A percentile compares a stretch with the other conserved stretches of the same genome.
phyloP scores from a whole-genome alignment of 768 basidiomycete genomes.

The Royoungia palumana region DNA sequence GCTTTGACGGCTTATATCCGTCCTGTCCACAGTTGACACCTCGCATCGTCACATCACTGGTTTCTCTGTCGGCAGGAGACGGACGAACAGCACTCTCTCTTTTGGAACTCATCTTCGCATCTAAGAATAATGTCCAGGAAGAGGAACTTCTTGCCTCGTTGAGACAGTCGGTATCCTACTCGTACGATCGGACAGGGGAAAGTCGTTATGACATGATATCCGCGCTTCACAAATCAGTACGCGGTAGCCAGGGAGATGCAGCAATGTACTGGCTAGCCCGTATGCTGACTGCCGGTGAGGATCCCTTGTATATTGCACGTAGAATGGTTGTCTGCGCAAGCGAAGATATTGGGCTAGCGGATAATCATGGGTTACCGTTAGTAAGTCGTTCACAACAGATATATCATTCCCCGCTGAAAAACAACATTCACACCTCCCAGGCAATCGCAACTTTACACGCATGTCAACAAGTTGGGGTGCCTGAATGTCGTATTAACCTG shows the following conservation, averaged over 20 bases:
- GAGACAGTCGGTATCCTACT: slow-evolving; percentile 57
- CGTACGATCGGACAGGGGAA: slow-evolving; percentile 77
- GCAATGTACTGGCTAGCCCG: slow-evolving; percentile 88
- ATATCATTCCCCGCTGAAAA: not conserved
- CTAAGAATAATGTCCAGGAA: slow-evolving; percentile 41
- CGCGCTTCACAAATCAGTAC: slow-evolving; percentile 78
- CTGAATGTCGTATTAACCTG: slow-evolving; percentile 75
- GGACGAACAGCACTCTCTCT: slow-evolving; percentile 76
- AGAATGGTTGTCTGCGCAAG: slow-evolving; percentile 78
- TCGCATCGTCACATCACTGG: slow-evolving; percentile 46
- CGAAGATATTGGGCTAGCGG: slow-evolving; percentile 83
- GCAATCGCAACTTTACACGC: slow-evolving; percentile 62
- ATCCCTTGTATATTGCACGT: slow-evolving; percentile 72
- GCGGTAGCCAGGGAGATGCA: slow-evolving; percentile 72
- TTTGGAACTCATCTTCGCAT: slow-evolving; percentile 62
- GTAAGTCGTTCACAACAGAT: slow-evolving; percentile 35
- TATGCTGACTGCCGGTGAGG: slow-evolving; percentile 79
- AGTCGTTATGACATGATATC: slow-evolving; percentile 79
- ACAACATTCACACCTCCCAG: slow-evolving; percentile 30
- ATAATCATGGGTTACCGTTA: slow-evolving; percentile 71
- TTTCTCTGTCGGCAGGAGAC: slow-evolving; percentile 61
- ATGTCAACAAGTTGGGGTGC: slow-evolving; percentile 74
- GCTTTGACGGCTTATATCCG: slow-evolving; percentile 15
- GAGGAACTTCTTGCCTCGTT: slow-evolving; percentile 52
- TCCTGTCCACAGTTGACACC: slow-evolving; percentile 41